Percentiles rank a stretch among this genome's conserved stretches.
phyloP scores from a whole-genome alignment of 148 eudicot species.

The Mesembryanthemum crystallinum region DNA sequence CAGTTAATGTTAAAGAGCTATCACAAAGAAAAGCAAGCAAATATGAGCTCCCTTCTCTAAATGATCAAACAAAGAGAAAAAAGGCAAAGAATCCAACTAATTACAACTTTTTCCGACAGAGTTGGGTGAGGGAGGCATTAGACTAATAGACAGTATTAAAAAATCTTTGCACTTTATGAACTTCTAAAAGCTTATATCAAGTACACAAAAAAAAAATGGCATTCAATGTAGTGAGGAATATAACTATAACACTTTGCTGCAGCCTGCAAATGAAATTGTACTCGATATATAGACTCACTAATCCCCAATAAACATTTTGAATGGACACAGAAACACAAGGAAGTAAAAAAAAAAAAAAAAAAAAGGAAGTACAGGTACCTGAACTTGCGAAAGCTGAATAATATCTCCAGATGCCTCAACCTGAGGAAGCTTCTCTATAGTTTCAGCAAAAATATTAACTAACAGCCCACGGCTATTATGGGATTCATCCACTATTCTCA shows the following conservation, averaged over 20 bases:
- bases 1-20: background rate
- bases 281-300: background rate
- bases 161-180: background rate
- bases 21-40: background rate
- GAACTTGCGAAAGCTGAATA: constrained; percentile 51
- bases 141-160: background rate
- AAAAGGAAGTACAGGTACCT: constrained; percentile 31
- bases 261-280: background rate
- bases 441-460: constrained; percentile 62
- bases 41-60: background rate
- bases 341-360: background rate
- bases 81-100: background rate
- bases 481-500: constrained; percentile 70
- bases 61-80: background rate
- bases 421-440: constrained; percentile 60
- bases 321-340: background rate
- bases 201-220: background rate
- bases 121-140: background rate
- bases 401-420: constrained; percentile 66
- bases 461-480: constrained; percentile 49
- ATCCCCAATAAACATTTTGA: background rate
- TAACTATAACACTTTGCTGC: background rate
- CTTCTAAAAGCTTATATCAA: background rate
- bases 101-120: background rate
- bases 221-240: background rate